Conservation (phyloP, 2,329 filamentous ascomycete genomes). For the Phialophora tarda region DNA sequence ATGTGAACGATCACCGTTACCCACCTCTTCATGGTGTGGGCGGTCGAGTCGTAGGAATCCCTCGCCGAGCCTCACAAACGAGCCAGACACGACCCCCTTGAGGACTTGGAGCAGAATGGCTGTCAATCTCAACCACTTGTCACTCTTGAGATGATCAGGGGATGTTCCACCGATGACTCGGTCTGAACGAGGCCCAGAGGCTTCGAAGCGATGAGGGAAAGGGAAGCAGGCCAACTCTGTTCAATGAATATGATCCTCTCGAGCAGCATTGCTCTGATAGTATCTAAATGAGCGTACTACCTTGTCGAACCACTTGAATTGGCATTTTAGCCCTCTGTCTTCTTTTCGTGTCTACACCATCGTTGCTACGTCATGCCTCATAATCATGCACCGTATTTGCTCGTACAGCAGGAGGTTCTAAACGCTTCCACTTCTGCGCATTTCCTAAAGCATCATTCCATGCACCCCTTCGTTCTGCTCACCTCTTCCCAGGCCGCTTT, state of each 20-base stretch:
- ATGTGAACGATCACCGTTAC: neutral
- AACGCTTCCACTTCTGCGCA: neutral
- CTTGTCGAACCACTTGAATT: neutral
- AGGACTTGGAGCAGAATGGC: neutral
- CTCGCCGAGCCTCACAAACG: neutral
- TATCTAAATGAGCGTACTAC: neutral
- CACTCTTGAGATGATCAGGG: neutral
- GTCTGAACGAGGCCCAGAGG: neutral
- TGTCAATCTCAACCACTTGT: neutral
- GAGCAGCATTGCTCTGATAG: neutral
- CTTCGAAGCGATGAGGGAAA: neutral
- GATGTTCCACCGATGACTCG: neutral
- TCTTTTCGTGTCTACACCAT: neutral
- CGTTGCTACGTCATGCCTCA: neutral
- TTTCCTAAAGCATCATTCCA: neutral
- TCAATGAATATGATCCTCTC: neutral
- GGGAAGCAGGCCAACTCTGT: neutral
- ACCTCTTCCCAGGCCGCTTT: constrained; percentile 62
- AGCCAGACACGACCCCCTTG: neutral
- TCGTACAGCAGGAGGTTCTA: neutral
- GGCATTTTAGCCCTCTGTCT: neutral
- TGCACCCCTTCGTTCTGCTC: neutral
- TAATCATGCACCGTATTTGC: neutral
- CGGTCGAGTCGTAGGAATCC: neutral
- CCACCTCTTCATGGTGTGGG: neutral